Conservation (phyloP, 371 early-diverging fungal genomes). For the Apophysomyces ossiformis region DNA sequence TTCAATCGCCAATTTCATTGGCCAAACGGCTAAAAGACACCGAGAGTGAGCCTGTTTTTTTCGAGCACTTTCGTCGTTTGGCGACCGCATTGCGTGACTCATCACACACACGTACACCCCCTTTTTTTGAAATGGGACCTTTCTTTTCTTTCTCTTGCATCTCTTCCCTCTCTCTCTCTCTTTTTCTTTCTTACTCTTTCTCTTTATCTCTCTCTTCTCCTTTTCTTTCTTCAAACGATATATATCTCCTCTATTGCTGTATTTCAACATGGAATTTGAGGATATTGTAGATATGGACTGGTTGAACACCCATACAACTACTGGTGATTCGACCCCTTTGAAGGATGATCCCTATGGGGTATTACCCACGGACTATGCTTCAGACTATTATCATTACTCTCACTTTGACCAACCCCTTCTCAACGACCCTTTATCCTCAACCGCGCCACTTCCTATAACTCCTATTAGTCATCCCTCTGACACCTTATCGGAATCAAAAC, state of each 20-base stretch:
- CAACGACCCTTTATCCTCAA: constrained; percentile 6
- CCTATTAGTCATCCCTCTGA: neutral
- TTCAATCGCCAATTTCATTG: too few species aligned
- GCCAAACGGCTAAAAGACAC: too few species aligned
- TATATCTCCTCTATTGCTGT: neutral
- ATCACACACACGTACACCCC: constrained; percentile 12
- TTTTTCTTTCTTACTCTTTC: constrained; percentile 12
- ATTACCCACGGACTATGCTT: neutral
- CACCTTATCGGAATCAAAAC: constrained; percentile 11
- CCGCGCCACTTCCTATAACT: neutral
- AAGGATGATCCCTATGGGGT: constrained; percentile 19
- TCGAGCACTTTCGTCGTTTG: constrained; percentile 1
- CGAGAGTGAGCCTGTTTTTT: too few species aligned
- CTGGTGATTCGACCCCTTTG: constrained; percentile 10
- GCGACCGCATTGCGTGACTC: constrained; percentile 14
- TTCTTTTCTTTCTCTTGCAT: constrained; percentile 16
- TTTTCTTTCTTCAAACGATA: neutral
- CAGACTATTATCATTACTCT: constrained; percentile 18
- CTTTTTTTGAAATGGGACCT: constrained; percentile 11
- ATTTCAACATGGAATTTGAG: constrained; percentile 47
- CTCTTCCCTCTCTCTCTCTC: constrained; percentile 12
- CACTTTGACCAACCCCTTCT: constrained; percentile 14
- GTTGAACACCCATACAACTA: constrained; percentile 37
- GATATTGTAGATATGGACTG: constrained; percentile 57
- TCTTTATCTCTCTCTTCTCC: constrained; percentile 4